Evolutionary conservation across 1,284 basidiomycete species (phyloP), one percentile per base, ranked within the genome.

Genomic region (Malassezia restricta): DNA sequence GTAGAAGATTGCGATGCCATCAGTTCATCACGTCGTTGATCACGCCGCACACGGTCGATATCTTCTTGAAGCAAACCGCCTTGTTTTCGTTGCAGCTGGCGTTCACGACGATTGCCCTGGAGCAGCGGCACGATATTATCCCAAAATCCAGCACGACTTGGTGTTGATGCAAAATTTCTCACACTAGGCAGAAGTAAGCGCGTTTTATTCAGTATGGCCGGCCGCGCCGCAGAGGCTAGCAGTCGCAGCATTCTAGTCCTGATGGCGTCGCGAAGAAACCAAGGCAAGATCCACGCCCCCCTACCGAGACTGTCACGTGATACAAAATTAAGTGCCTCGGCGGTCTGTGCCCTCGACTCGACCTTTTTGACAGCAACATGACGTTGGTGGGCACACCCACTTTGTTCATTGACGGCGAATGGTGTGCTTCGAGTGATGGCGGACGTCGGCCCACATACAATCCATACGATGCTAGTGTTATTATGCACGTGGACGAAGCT

Each of bases 381-480:
- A 35, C 33, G 15, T 5, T 35, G 5, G 15, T 35, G 11, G 33
- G 15, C 33, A 33, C 27, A 49, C 70, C 69, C n/a, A 73, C 70
- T 28, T 61, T 73, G 20, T 71, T 58, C 55, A 71, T 73, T 42
- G 57, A 71, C 35, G 70, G 70, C 48, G 51, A 66, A 48, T 73
- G 70, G 70, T 49, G 50, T 20, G 55, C 62, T 37, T 56, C 66
- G 4, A 61, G 59, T 38, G 48, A 54, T 8, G 63, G 66, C 29
- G 49, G 64, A 44, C 64, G 61, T 11, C 58, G 70, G 32, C 54
- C 64, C 32, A 66, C 61, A n/a, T 38, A 49, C 31, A 49, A 62
- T 46, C 70, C 70, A 5, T 68, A 51, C 42, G 64, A 69, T 42
- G 55, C 42, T n/a, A 56, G 54, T 8, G 58, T 59, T 2, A 59